phyloP scores from a whole-genome alignment of 352 stramenopile species.

The Stramenopiles sp. region DNA sequence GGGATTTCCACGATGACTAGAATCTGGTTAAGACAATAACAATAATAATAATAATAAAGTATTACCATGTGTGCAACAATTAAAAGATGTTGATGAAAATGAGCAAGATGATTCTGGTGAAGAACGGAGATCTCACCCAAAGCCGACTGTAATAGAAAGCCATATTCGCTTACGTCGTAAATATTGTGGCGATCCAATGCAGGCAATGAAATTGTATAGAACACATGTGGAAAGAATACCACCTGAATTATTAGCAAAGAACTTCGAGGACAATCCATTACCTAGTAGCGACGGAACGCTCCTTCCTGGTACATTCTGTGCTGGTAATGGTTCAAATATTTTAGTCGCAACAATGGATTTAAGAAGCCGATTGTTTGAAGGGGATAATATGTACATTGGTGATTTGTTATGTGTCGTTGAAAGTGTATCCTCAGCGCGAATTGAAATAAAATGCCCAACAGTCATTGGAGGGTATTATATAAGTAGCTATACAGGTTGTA shows the following conservation, averaged over 20 bases:
- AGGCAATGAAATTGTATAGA: neutral
- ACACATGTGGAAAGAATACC: neutral
- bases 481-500: neutral
- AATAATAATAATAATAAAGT: too few species aligned
- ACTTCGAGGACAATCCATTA: neutral
- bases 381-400: neutral
- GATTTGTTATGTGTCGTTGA: neutral
- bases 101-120: conserved; percentile 74
- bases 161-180: neutral
- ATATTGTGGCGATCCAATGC: conserved; percentile 1
- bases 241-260: too few species aligned
- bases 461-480: conserved; percentile 4
- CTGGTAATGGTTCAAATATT: conserved; percentile 4
- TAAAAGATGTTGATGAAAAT: conserved; percentile 94
- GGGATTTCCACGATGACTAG: too few species aligned
- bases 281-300: neutral
- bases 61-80: too few species aligned
- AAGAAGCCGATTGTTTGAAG: neutral
- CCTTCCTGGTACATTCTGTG: conserved; percentile 1
- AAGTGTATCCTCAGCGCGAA: neutral
- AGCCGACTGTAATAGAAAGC: too few species aligned
- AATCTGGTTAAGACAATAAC: too few species aligned
- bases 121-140: conserved; percentile 25
- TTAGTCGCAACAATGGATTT: neutral
- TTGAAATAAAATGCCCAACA: conserved; percentile 9